These are phyloP conservation scores for Salix suchowensis DNA, from an alignment of 345 rosid species.

Conservation along the genomic window DNA sequence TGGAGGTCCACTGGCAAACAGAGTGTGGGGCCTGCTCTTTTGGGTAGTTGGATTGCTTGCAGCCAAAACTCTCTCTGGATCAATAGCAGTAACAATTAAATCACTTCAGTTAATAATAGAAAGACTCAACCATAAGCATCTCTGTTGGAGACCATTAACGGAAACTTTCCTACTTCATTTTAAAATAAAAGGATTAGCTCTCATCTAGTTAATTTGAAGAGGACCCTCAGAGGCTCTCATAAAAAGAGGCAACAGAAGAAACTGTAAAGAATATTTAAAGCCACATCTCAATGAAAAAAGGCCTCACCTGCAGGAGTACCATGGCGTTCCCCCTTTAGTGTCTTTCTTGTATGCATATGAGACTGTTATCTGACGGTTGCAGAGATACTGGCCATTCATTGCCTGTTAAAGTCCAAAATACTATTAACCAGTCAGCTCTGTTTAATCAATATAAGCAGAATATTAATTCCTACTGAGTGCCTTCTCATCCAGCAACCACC, in stretches of 20 bases:
- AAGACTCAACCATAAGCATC: not conserved
- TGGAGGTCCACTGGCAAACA: constrained; percentile 93
- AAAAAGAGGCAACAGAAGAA: not conserved
- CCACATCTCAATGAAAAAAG: not conserved
- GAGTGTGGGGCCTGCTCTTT: constrained; percentile 65
- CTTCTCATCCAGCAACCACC: not conserved
- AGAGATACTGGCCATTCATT: constrained; percentile 93
- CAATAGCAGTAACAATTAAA: not conserved
- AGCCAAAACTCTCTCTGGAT: constrained; percentile 93
- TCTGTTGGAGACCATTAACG: not conserved
- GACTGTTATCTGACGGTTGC: constrained; percentile 94
- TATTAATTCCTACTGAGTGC: not conserved
- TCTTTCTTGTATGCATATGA: constrained; percentile 98
- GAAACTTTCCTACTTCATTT: not conserved
- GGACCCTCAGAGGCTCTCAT: not conserved
- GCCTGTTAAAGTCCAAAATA: constrained; percentile 43
- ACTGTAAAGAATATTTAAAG: not conserved
- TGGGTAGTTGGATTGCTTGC: constrained; percentile 79
- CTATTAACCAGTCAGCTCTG: not conserved
- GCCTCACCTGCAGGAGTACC: constrained; percentile 94
- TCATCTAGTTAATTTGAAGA: not conserved
- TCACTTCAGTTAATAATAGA: not conserved
- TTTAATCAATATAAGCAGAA: not conserved
- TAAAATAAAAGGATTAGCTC: not conserved
- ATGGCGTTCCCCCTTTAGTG: constrained; percentile 94